Evolutionary conservation across 78 protist species (phyloP).

Genomic region (Dictyostelium firmibasis): DNA sequence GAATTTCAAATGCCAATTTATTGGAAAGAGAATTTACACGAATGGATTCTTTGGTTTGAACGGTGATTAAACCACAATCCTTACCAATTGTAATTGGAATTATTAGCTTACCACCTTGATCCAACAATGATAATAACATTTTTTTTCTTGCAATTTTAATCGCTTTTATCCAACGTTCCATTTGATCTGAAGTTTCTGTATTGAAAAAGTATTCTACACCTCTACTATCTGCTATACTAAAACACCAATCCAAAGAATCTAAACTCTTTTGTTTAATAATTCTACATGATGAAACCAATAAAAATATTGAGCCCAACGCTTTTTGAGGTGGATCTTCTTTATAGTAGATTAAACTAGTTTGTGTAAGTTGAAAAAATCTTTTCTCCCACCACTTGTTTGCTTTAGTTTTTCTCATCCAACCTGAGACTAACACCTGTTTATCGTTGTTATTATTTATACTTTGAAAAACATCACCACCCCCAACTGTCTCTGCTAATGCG

Average conservation of each 20-base stretch:
- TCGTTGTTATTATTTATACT: constrained; percentile 11
- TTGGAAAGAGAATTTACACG: constrained; percentile 64
- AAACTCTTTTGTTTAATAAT: constrained; percentile 68
- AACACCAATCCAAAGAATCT: constrained; percentile 70
- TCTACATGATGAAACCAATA: constrained; percentile 59
- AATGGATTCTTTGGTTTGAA: constrained; percentile 46
- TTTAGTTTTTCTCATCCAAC: constrained; percentile 75
- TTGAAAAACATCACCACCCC: neutral
- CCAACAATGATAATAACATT: constrained; percentile 25
- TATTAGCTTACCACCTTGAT: constrained; percentile 58
- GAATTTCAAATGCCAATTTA: constrained; percentile 64
- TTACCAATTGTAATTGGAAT: constrained; percentile 65
- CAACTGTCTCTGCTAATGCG: neutral
- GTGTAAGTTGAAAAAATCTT: constrained; percentile 47
- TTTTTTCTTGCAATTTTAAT: constrained; percentile 56
- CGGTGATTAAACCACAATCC: constrained; percentile 52
- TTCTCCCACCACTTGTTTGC: constrained; percentile 75
- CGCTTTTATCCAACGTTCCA: constrained; percentile 74
- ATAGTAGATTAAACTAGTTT: constrained; percentile 40
- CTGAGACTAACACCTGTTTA: constrained; percentile 38
- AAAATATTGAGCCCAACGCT: constrained; percentile 53
- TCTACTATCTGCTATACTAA: constrained; percentile 48
- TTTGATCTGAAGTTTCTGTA: constrained; percentile 72
- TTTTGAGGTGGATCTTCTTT: constrained; percentile 76
- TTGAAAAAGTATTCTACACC: constrained; percentile 73